Evolutionary conservation across 164 flowering plant genomes (phyloP).

Genomic region (Piper betle): DNA sequence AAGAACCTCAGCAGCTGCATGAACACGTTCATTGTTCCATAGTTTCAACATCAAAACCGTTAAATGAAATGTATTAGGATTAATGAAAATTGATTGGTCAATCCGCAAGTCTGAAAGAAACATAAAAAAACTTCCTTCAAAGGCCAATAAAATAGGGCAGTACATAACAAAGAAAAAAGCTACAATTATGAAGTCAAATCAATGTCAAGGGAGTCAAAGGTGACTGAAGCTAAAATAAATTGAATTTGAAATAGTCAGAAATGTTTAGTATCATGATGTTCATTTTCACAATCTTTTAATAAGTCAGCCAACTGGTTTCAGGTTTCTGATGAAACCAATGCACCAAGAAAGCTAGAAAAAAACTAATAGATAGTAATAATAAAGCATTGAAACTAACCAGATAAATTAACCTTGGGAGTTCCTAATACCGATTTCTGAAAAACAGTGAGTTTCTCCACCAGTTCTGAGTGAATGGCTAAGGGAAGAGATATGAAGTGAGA

Average conservation of each 20-base stretch:
- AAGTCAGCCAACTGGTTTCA: not conserved
- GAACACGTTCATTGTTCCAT: slow-evolving; percentile 79
- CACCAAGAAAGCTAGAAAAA: too few relatives aligned
- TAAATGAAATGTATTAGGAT: slow-evolving; percentile 88
- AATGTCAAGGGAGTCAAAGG: too few relatives aligned
- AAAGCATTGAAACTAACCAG: not conserved
- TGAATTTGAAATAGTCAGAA: too few relatives aligned
- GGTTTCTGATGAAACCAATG: not conserved
- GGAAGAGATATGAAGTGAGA: slow-evolving; percentile 95
- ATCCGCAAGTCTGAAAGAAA: slow-evolving; percentile 51
- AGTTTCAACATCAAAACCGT: slow-evolving; percentile 94
- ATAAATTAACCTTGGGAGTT: slow-evolving; percentile 9
- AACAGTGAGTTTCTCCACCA: slow-evolving; percentile 65
- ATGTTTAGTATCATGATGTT: too few relatives aligned
- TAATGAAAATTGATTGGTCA: slow-evolving; percentile 78
- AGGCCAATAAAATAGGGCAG: not conserved
- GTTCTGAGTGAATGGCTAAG: slow-evolving; percentile 72
- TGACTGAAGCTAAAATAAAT: too few relatives aligned
- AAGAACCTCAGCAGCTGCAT: slow-evolving; percentile 64
- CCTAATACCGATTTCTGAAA: slow-evolving; percentile 72
- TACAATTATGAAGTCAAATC: too few relatives aligned
- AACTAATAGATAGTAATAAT: too few relatives aligned
- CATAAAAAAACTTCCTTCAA: not conserved
- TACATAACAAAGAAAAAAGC: not conserved
- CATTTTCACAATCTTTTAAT: too few relatives aligned